A percentile compares a stretch with the other conserved stretches of the same genome.
Conservation (phyloP, 495 filamentous ascomycete species). For the Penicillium malachiteum region DNA sequence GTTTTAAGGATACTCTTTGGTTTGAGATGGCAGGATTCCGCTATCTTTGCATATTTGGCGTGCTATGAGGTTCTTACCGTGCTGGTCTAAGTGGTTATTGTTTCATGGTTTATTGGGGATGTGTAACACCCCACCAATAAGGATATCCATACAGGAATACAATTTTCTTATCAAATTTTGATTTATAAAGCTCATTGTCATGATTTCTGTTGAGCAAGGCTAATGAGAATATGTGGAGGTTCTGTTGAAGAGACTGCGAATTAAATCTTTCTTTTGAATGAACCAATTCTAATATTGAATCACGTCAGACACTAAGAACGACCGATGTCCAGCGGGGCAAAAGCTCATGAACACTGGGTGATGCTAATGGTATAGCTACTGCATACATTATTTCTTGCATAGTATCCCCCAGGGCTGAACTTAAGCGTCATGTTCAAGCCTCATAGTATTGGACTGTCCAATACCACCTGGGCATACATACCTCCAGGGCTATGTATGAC, state of each 20-base stretch:
- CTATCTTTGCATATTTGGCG: not conserved
- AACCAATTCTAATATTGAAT: slow-evolving; percentile 1
- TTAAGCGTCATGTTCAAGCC: too few species aligned
- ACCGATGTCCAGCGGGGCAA: too few species aligned
- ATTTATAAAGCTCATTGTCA: not conserved
- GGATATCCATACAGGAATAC: not conserved
- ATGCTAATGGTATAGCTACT: too few species aligned
- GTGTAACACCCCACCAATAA: not conserved
- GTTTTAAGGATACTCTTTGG: not conserved
- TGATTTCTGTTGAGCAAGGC: not conserved
- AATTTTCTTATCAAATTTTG: not conserved
- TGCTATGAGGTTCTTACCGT: not conserved
- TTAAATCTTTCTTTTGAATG: not conserved
- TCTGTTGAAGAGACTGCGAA: too few species aligned
- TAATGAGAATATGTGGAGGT: too few species aligned
- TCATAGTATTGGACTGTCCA: too few species aligned
- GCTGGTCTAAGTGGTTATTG: not conserved
- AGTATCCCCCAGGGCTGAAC: too few species aligned
- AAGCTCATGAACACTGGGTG: too few species aligned
- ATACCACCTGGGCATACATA: too few species aligned
- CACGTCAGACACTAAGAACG: not conserved
- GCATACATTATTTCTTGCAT: too few species aligned
- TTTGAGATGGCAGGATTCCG: slow-evolving; percentile 7
- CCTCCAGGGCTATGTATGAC: too few species aligned
- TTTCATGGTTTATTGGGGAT: not conserved